phyloP scores from a whole-genome alignment of 2,329 filamentous ascomycete genomes.

The Fusarium praegraminearum region DNA sequence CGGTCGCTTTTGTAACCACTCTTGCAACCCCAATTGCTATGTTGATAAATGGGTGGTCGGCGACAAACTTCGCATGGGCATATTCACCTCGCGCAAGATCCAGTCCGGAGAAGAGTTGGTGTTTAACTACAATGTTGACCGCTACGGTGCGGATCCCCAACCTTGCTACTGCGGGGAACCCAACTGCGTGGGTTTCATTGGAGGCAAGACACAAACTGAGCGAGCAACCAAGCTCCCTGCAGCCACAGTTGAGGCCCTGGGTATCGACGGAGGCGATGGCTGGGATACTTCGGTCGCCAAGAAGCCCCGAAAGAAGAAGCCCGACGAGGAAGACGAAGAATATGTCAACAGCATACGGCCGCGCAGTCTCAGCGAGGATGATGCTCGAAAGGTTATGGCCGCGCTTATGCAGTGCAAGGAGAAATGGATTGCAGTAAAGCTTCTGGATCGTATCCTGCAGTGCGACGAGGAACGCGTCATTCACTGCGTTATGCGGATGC shows the following conservation, averaged over 20 bases:
- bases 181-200: constrained; percentile 96
- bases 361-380: constrained; percentile 81
- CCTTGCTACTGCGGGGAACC: constrained; percentile 95
- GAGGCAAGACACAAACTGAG: constrained; percentile 97
- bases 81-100: constrained; percentile 89
- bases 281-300: constrained; percentile 93
- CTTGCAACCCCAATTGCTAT: constrained; percentile 98
- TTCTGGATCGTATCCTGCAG: constrained; percentile 87
- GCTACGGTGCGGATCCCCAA: constrained; percentile 96
- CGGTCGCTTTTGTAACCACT: constrained; percentile 98
- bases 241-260: constrained; percentile 92
- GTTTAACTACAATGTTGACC: constrained; percentile 99
- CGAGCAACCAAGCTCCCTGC: constrained; percentile 91
- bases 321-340: constrained; percentile 91
- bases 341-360: constrained; percentile 92
- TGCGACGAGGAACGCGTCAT: constrained; percentile 89
- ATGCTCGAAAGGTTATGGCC: constrained; percentile 94
- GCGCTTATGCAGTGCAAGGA: constrained; percentile 98
- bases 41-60: constrained; percentile 99
- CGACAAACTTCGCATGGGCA: constrained; percentile 97
- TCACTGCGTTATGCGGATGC: constrained; percentile 92
- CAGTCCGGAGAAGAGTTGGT: constrained; percentile 93
- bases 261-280: constrained; percentile 90
- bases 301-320: constrained; percentile 93
- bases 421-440: constrained; percentile 98